Evolutionary conservation across 352 stramenopile species (phyloP).

Genomic region (Plasmopara halstedii): DNA sequence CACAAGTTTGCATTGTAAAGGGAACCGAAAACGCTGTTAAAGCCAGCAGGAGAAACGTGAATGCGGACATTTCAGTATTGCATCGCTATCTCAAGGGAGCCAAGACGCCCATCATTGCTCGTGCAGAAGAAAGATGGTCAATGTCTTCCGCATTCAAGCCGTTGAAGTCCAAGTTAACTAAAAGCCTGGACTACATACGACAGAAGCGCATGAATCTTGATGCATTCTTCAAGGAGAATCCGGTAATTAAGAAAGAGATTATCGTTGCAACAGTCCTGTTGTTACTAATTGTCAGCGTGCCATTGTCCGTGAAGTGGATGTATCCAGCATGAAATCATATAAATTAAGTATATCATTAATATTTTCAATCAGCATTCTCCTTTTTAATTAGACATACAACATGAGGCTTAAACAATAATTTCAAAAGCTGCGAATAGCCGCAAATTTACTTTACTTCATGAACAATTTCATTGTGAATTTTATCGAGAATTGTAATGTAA

Average conservation of each 20-base stretch:
- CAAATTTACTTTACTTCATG: too few relatives aligned
- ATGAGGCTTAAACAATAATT: too few relatives aligned
- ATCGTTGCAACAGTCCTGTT: constrained; percentile 10
- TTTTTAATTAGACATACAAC: too few relatives aligned
- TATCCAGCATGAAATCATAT: constrained; percentile 9
- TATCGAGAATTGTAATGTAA: too few relatives aligned
- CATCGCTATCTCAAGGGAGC: constrained; percentile 6
- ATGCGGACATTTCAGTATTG: too few relatives aligned
- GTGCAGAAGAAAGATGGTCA: constrained; percentile 4
- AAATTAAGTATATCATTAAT: too few relatives aligned
- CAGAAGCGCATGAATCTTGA: background rate
- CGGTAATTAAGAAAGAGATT: constrained; percentile 16
- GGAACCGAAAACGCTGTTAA: too few relatives aligned
- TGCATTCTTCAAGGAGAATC: constrained; percentile 13
- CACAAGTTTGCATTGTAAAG: too few relatives aligned
- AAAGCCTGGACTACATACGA: background rate
- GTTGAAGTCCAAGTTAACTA: constrained; percentile 1
- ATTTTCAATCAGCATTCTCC: too few relatives aligned
- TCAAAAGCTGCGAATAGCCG: too few relatives aligned
- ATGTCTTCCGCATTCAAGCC: background rate
- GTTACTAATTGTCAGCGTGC: constrained; percentile 5
- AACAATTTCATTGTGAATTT: too few relatives aligned
- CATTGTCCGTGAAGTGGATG: constrained; percentile 7
- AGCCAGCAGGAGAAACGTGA: too few relatives aligned
- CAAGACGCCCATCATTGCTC: background rate